Evolutionary conservation across 345 rosid species (phyloP), one percentile per base, ranked within the genome.

Genomic region (Gossypium bickii): DNA sequence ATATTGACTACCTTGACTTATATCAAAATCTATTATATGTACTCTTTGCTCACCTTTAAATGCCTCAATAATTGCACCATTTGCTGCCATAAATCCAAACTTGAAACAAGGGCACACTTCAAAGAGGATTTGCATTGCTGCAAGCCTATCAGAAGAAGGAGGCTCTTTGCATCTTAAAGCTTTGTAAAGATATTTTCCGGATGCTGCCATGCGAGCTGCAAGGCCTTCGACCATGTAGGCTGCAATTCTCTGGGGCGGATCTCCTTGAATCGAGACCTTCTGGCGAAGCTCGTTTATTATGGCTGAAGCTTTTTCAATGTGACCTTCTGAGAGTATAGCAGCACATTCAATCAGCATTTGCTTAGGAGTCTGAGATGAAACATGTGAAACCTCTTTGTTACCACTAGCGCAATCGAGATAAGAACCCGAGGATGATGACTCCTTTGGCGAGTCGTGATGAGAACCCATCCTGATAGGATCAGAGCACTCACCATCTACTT

Each of bases 181-280:
- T 83, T 79, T 91, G 79, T 95, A 95, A 17, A 95, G 89, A 66
- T 74, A 89, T 71, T 85, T 95, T 15, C 99, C 99, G n/a, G 99
- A 93, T 51, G 86, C 83, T 78, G 98, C 96, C 91, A 95, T 87
- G 72, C 94, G 88, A 65, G 99, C 99, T 20, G 94, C 99, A 73
- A 95, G 87, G 66, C 99, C 98, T 88, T 95, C 99, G 2, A 91
- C 92, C 98, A 93, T 93, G 87, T 95, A 95, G 62, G 99, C 99
- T 1, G 99, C 98, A 6, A 91, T 90, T 80, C 99, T 90, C 83
- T 89, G 89, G 27, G 94, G 80, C 25, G 99, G 99, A 29, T 93
- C 98, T 72, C 99, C 99, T 78, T 93, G 99, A 74, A 95, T 85
- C 1, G 98, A 95, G 47, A 93, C 98, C 62, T 78, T 75, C 75